Base-by-base conservation (phyloP, 176 grass and related monocot genomes). In the Bromus sterilis region DNA sequence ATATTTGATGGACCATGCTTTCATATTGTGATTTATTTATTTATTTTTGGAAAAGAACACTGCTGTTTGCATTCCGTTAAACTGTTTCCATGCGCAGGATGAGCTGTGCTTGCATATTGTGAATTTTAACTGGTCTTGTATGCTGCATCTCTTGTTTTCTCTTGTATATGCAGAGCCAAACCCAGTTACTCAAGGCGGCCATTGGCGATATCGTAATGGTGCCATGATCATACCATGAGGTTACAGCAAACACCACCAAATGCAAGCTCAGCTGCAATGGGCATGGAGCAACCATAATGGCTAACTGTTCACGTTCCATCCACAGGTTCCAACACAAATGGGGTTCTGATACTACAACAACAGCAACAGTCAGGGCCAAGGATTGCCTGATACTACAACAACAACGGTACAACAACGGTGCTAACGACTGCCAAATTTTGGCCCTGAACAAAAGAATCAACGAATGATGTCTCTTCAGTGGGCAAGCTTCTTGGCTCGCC, bases 401-500 rank as follows among this genome's bases (percentile, higher is more conserved):
- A 66, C 4, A 58, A 12, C 75, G n/a, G 34, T 44, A 40, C 11
- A 68, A 35, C n/a, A 21, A 49, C 43, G 66, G 51, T 61, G 20
- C 37, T 28, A 83, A 83, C 21, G 26, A 26, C 56, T 46, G 64
- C 46, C 68, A 55, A 59, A 66, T 42, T 87, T 59, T 48, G 69
- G 59, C 24, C 24, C 71, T 20, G 66, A 25, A 57, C 31, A 34
- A 75, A 84, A 80, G 77, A 76, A 89, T 76, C 48, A 59, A 66
- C 16, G 37, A 7, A 63, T 78, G 56, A 2, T 72, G 68, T 46
- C 9, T 44, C 80, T 86, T 79, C 18, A 87, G 74, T 87, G 92
- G 75, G 87, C 92, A 8, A 93, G 90, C 81, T 98, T 98, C 83
- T 98, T 98, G 56, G 95, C 90, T 6, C 95, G 90, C 56, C 95